Conservation (phyloP, 495 filamentous ascomycete genomes). For the Aspergillus leporis region DNA sequence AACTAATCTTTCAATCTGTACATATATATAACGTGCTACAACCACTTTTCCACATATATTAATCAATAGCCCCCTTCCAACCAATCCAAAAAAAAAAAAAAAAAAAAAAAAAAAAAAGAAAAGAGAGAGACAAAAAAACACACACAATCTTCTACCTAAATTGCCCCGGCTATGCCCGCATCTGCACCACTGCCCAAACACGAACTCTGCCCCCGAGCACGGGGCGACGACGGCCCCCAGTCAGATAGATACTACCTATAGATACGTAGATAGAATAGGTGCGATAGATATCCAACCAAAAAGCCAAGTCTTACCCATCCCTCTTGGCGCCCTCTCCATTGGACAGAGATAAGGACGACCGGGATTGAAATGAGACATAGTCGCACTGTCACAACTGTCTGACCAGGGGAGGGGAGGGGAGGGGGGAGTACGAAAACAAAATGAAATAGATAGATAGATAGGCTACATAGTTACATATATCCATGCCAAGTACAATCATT, state of each 20-base stretch:
- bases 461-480: too few species aligned
- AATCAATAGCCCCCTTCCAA: neutral
- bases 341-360: slow-evolving; percentile 21
- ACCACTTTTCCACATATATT: neutral
- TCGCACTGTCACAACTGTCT: neutral
- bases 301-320: neutral
- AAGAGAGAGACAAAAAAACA: too few species aligned
- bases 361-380: neutral
- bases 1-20: neutral
- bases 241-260: neutral
- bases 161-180: neutral
- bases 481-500: neutral
- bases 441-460: too few species aligned
- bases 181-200: slow-evolving; percentile 9
- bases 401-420: slow-evolving; percentile 8
- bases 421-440: too few species aligned
- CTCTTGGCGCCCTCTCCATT: slow-evolving; percentile 7
- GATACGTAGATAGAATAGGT: too few species aligned
- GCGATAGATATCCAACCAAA: neutral
- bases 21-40: neutral
- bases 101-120: neutral
- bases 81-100: neutral
- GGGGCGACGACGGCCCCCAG: too few species aligned
- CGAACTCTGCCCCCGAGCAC: neutral
- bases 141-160: neutral